Conservation (phyloP, 129 eudicot genomes). For the Mikania micrantha region DNA sequence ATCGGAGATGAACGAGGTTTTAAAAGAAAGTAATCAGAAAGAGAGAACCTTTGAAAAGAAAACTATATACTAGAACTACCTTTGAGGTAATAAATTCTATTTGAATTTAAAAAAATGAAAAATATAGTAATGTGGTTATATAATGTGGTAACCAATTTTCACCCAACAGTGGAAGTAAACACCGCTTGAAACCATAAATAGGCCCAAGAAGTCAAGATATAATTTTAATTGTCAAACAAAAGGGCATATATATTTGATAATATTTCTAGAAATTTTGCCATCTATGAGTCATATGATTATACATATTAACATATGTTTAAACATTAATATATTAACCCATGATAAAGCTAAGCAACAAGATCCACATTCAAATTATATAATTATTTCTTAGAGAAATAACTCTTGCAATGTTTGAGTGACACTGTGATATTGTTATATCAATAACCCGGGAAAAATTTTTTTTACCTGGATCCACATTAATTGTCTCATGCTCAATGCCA, state of each 20-base stretch:
- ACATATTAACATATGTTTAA: not conserved
- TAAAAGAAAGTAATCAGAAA: not conserved
- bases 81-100: not conserved
- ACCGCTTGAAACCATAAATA: not conserved
- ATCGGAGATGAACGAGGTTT: not conserved
- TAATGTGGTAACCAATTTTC: not conserved
- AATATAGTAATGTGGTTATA: not conserved
- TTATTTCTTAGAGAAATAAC: not conserved
- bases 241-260: not conserved
- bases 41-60: not conserved
- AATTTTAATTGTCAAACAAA: not conserved
- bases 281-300: not conserved
- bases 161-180: not conserved
- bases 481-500: conserved; percentile 69
- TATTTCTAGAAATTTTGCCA: not conserved
- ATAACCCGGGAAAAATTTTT: not conserved
- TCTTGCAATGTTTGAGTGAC: not conserved
- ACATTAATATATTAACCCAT: not conserved
- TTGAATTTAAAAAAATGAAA: not conserved
- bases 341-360: not conserved
- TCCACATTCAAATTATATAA: not conserved
- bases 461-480: conserved; percentile 86
- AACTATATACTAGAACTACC: not conserved
- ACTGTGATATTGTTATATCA: not conserved
- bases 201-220: not conserved